Base-by-base conservation (phyloP, 2,329 filamentous ascomycete genomes). In the Dissoconium aciculare region DNA sequence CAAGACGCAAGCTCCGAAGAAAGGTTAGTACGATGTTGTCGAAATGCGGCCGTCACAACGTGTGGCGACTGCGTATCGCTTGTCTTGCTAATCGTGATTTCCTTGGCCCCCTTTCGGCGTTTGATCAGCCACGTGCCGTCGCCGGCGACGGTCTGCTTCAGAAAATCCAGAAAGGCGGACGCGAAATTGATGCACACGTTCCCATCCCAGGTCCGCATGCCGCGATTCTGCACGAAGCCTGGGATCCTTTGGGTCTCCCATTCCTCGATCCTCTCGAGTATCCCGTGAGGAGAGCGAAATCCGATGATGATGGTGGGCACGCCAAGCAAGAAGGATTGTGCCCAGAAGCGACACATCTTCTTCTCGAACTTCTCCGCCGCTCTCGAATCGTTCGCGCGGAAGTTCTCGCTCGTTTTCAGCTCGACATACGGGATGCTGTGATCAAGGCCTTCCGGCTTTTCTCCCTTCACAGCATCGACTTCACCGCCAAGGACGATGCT, bases 151-250 rank as follows among this genome's bases (percentile, higher is more conserved):
- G 74, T 71, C 1, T 63, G 14, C 31, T 42, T 47, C 26, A 51
- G 33, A 17, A 47, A 48, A 5, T 76, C 74, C 11, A 95, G 56
- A 44, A 95, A 81, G 0, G 59, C 64, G 2, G 71, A 73, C 1
- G 83, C 74, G 57, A 94, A 94, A 45, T 92, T 93, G 49, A 95
- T 89, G 50, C 85, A 94, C 42, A 79, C 70, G 50, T 94, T 87
- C 11, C 82, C 87, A 57, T 95, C 81, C 89, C 89, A 98, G 27
- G 69, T 71, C 2, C 64, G 63, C 16, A 69, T 70, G 0, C 76
- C 74, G 6, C 66, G 56, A 31, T 70, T 66, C 45, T 77, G 73
- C 10, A 91, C 80, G 30, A 70, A 78, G 2, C 70, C 67, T 0
- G 89, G 89, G 32, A 98, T 83, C 16, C 62, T 66, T 27, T 74